Conservation (phyloP, 2,329 filamentous ascomycete species). For the Pyrenochaeta sp. region DNA sequence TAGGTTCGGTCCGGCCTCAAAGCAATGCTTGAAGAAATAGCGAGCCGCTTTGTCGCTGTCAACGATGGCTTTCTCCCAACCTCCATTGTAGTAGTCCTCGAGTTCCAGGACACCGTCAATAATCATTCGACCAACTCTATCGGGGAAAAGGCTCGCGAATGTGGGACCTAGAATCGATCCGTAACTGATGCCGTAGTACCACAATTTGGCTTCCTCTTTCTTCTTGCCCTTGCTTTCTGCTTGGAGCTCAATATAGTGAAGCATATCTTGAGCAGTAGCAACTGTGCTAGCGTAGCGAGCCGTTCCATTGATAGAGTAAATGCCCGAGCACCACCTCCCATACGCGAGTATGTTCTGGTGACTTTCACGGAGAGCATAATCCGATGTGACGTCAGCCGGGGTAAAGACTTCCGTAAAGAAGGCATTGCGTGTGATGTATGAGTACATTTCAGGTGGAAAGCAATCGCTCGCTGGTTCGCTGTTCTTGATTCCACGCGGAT, state of each 20-base stretch:
- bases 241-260: conserved; percentile 31
- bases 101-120: conserved; percentile 53
- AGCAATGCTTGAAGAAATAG: conserved; percentile 63
- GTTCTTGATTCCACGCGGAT: conserved; percentile 37
- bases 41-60: conserved; percentile 63
- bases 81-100: conserved; percentile 56
- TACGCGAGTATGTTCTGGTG: conserved; percentile 12
- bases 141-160: conserved; percentile 55
- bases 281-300: conserved; percentile 40
- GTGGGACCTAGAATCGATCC: conserved; percentile 57
- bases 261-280: conserved; percentile 39
- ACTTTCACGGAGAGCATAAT: conserved; percentile 17
- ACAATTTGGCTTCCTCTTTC: conserved; percentile 41
- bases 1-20: conserved; percentile 52
- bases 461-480: conserved; percentile 17
- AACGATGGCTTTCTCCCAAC: conserved; percentile 46
- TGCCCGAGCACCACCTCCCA: conserved; percentile 28
- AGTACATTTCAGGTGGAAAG: conserved; percentile 8
- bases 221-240: conserved; percentile 22
- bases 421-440: conserved; percentile 6
- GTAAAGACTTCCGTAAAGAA: conserved; percentile 6
- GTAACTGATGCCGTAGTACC: conserved; percentile 54
- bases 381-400: conserved; percentile 8
- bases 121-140: conserved; percentile 52
- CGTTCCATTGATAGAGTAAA: conserved; percentile 22